Evolutionary conservation across 768 basidiomycete species (phyloP).

Genomic region (Mycena pura): DNA sequence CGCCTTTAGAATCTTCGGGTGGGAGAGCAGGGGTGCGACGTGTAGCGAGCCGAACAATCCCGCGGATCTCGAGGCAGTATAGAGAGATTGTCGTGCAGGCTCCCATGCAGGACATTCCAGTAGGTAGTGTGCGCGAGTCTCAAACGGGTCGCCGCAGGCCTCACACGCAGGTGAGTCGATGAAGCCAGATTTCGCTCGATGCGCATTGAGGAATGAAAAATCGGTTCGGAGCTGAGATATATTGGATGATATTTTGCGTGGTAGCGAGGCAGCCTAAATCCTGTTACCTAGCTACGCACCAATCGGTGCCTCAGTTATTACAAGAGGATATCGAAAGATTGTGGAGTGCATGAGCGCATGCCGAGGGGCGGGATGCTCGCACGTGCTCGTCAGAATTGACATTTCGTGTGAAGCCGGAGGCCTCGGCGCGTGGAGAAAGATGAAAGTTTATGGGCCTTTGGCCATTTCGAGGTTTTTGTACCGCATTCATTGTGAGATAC

Average conservation of each 20-base stretch:
- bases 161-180: background rate
- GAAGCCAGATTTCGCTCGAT: background rate
- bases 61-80: background rate
- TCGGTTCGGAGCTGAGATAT: background rate
- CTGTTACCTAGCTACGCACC: too few relatives aligned
- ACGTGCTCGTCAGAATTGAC: too few relatives aligned
- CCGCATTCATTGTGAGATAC: too few relatives aligned
- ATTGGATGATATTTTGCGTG: background rate
- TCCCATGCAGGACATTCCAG: background rate
- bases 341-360: too few relatives aligned
- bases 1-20: background rate
- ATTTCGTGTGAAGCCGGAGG: too few relatives aligned
- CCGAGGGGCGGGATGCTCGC: too few relatives aligned
- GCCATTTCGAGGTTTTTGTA: too few relatives aligned
- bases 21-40: background rate
- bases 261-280: background rate
- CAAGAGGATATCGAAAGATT: too few relatives aligned
- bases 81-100: background rate
- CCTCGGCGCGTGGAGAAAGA: too few relatives aligned
- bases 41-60: background rate
- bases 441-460: too few relatives aligned
- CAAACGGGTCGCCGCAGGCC: background rate
- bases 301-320: too few relatives aligned
- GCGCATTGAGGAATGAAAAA: background rate
- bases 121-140: background rate